Conservation (phyloP, 352 stramenopile genomes). For the Halophytophthora polymorphica region DNA sequence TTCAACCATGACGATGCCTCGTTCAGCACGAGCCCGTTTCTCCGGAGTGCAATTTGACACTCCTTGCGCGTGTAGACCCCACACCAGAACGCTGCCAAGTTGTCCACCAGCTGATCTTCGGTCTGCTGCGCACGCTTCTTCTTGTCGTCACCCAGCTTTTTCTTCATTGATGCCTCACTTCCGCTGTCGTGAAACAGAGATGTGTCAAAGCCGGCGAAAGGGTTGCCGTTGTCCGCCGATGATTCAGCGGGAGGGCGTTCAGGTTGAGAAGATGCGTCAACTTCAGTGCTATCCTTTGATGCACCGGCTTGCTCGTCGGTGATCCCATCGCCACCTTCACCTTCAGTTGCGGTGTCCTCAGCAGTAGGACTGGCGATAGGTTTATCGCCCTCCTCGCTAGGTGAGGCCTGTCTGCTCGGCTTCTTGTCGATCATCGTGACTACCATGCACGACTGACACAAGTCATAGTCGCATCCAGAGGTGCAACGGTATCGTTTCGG, state of each 20-base stretch:
- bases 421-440: slow-evolving; percentile 35
- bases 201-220: slow-evolving; percentile 32
- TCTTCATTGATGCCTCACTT: slow-evolving; percentile 17
- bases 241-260: slow-evolving; percentile 6
- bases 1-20: slow-evolving; percentile 47
- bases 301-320: background rate
- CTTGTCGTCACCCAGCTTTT: slow-evolving; percentile 12
- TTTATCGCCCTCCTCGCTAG: slow-evolving; percentile 2
- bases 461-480: slow-evolving; percentile 68
- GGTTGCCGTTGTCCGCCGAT: slow-evolving; percentile 14
- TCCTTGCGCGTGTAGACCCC: slow-evolving; percentile 59
- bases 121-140: slow-evolving; percentile 13
- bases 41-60: slow-evolving; percentile 53
- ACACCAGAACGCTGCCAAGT: slow-evolving; percentile 54
- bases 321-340: background rate
- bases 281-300: background rate
- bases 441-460: slow-evolving; percentile 60
- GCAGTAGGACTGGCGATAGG: slow-evolving; percentile 1
- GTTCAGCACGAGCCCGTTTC: slow-evolving; percentile 38
- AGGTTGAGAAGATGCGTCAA: background rate
- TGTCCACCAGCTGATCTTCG: slow-evolving; percentile 32
- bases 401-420: slow-evolving; percentile 1
- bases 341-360: slow-evolving; percentile 3
- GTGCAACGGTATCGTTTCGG: slow-evolving; percentile 60
- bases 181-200: slow-evolving; percentile 31